Percentiles rank a stretch among this genome's conserved stretches.
phyloP scores from a whole-genome alignment of 2,329 filamentous ascomycete species.

The Hypoxylon sp. region DNA sequence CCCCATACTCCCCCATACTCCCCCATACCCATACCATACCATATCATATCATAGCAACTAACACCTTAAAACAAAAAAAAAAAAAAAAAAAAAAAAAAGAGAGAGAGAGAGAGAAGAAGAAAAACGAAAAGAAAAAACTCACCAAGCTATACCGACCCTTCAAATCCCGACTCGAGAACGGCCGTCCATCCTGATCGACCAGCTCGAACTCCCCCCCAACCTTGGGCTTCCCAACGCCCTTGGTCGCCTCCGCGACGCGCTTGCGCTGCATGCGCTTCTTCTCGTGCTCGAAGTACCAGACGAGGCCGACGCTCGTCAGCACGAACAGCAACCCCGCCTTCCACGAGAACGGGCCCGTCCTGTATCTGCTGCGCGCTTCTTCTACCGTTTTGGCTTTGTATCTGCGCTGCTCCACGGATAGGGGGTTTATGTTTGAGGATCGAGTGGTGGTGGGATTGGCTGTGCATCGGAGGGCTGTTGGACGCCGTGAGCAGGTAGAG shows the following conservation, averaged over 20 bases:
- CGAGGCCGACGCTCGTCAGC: constrained; percentile 79
- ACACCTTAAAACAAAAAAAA: not conserved
- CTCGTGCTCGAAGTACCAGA: constrained; percentile 93
- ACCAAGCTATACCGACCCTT: constrained; percentile 88
- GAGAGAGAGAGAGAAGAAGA: too few species aligned
- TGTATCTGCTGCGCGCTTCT: constrained; percentile 71
- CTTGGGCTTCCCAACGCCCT: constrained; percentile 92
- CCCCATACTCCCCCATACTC: not conserved
- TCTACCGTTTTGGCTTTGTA: constrained; percentile 69
- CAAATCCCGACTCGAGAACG: constrained; percentile 84
- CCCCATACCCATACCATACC: not conserved
- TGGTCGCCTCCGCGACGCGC: constrained; percentile 90
- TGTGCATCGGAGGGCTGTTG: constrained; percentile 13
- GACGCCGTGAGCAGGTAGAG: constrained; percentile 24
- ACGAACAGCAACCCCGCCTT: constrained; percentile 91
- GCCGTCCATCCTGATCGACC: constrained; percentile 83
- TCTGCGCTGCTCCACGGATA: constrained; percentile 55
- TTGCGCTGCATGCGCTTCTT: constrained; percentile 92
- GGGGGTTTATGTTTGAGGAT: not conserved
- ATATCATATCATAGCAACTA: not conserved
- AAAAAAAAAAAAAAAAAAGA: too few species aligned
- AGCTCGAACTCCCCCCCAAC: constrained; percentile 91
- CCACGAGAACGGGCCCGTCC: constrained; percentile 87
- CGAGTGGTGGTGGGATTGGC: not conserved
- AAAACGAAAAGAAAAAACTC: too few species aligned